Evolutionary conservation across 345 rosid genomes (phyloP).

Genomic region (Hibiscus tridactylites): DNA sequence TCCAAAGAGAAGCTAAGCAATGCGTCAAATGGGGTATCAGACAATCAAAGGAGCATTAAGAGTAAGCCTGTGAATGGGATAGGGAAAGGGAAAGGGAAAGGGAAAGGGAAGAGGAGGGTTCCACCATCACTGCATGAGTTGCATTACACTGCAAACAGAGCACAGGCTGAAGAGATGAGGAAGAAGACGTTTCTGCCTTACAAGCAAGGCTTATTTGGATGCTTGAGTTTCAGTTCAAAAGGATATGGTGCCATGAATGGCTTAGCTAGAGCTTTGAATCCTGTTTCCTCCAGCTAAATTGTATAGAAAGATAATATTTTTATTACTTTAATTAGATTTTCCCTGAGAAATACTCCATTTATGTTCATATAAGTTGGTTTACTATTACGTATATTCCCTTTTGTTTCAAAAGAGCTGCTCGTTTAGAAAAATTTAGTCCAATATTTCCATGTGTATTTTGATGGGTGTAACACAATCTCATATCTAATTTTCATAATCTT

Average conservation of each 20-base stretch:
- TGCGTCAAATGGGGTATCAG: conserved; percentile 2
- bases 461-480: no score
- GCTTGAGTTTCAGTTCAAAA: conserved; percentile 90
- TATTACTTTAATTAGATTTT: not conserved
- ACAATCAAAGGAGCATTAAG: conserved; percentile 14
- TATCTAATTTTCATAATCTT: not conserved
- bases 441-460: not conserved
- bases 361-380: not conserved
- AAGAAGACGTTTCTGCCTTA: conserved; percentile 91
- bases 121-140: conserved; percentile 84
- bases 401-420: no score
- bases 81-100: conserved; percentile 25
- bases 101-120: conserved; percentile 17
- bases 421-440: no score
- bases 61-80: conserved; percentile 42
- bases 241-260: conserved; percentile 93
- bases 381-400: no score
- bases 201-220: conserved; percentile 84
- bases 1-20: conserved; percentile 13
- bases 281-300: conserved; percentile 58
- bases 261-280: conserved; percentile 80
- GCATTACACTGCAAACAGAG: conserved; percentile 82
- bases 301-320: conserved; percentile 6
- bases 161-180: conserved; percentile 95
- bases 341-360: no score